These are phyloP conservation scores for Thraustochytrium sp. DNA, from an alignment of 352 stramenopile species.

Conservation along the genomic window DNA sequence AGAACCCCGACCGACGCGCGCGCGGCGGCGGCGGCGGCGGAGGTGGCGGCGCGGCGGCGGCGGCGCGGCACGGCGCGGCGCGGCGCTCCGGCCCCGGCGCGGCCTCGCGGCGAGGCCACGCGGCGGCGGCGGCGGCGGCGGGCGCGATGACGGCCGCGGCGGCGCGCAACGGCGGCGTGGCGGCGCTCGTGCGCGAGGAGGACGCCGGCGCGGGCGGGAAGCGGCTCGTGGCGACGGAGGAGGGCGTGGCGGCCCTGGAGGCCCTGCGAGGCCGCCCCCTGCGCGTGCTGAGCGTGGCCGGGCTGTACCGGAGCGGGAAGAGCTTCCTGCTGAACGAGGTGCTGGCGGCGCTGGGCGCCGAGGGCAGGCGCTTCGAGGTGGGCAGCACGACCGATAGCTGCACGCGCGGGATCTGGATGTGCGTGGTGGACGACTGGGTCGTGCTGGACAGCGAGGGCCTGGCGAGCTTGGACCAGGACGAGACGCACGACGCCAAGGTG, in stretches of 20 bases:
- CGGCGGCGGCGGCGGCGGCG: too few relatives aligned
- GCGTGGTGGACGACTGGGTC: slow-evolving; percentile 63
- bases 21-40: too few relatives aligned
- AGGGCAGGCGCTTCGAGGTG: slow-evolving; percentile 63
- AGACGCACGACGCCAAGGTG: slow-evolving; percentile 80
- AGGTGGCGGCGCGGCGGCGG: too few relatives aligned
- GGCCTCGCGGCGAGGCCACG: neutral
- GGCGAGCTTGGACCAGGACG: slow-evolving; percentile 66
- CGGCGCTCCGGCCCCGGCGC: too few relatives aligned
- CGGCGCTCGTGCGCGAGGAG: slow-evolving; percentile 27
- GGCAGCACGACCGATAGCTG: slow-evolving; percentile 75
- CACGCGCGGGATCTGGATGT: slow-evolving; percentile 85
- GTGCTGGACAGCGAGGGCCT: slow-evolving; percentile 82
- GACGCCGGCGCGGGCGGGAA: neutral
- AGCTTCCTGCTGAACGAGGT: slow-evolving; percentile 79
- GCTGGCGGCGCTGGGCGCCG: slow-evolving; percentile 46
- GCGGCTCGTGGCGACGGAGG: neutral
- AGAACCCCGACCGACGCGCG: neutral
- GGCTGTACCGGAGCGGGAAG: slow-evolving; percentile 77
- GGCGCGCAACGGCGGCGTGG: neutral
- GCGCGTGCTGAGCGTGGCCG: neutral
- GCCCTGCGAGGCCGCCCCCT: neutral
- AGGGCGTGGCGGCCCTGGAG: neutral
- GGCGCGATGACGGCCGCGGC: neutral
- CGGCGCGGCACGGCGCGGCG: neutral